Conservation (phyloP, 805 yeast genomes). For the Lachancea waltii region DNA sequence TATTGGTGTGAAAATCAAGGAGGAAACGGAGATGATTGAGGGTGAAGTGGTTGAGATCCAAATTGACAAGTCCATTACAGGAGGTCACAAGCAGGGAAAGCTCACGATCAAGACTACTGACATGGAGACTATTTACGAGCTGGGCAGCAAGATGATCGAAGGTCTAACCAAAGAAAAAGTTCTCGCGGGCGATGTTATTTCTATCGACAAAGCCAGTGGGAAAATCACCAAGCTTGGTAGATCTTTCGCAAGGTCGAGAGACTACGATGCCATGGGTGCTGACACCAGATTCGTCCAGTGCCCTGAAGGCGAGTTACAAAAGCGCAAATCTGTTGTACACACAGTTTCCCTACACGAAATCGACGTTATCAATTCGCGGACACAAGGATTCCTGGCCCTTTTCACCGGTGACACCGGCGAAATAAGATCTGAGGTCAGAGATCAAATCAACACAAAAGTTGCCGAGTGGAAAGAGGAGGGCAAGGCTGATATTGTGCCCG, state of each 20-base stretch:
- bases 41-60: conserved; percentile 98
- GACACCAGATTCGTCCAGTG: conserved; percentile 96
- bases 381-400: conserved; percentile 94
- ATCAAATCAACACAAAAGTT: conserved; percentile 92
- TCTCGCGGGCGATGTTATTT: conserved; percentile 92
- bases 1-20: conserved; percentile 91
- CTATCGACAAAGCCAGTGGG: conserved; percentile 93
- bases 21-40: conserved; percentile 94
- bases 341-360: conserved; percentile 97
- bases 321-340: conserved; percentile 91
- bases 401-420: conserved; percentile 98
- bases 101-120: conserved; percentile 95
- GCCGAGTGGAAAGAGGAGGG: conserved; percentile 99
- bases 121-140: conserved; percentile 96
- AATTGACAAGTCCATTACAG: conserved; percentile 87
- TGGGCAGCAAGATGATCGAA: conserved; percentile 91
- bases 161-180: conserved; percentile 92
- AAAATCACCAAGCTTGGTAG: conserved; percentile 91
- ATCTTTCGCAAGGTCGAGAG: conserved; percentile 92
- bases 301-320: conserved; percentile 98
- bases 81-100: conserved; percentile 98
- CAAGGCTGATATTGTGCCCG: conserved; percentile 95
- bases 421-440: conserved; percentile 90
- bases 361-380: conserved; percentile 94
- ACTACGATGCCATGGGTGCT: conserved; percentile 98